These are phyloP conservation scores for Citrus australasica DNA, from an alignment of 345 rosid genomes.

Conservation along the genomic window DNA sequence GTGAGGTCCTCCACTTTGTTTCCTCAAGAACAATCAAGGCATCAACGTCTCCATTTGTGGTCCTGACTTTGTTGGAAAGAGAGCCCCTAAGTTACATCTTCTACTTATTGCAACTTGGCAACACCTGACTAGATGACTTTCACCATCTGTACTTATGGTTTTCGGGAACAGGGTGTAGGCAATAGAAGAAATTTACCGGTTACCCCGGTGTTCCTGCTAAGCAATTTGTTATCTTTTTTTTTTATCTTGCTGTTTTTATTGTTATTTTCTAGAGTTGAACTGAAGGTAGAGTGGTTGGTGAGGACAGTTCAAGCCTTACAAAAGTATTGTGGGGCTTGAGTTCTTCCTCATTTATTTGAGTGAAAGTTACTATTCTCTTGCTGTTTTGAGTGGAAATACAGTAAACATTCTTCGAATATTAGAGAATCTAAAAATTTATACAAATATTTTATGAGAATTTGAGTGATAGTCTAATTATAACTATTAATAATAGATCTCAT, in stretches of 20 bases:
- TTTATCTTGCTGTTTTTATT: no score
- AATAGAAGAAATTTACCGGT: not conserved
- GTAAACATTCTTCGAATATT: accelerated
- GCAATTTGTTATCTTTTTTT: not conserved
- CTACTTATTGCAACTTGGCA: no score
- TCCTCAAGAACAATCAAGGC: conserved; percentile 5
- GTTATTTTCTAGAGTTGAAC: not conserved
- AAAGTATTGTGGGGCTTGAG: no score
- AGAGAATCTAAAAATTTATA: accelerated
- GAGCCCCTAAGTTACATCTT: no score
- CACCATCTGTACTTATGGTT: not conserved
- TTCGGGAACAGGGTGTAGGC: not conserved
- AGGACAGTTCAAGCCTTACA: no score
- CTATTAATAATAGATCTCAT: no score
- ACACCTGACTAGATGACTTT: no score
- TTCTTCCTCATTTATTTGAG: no score
- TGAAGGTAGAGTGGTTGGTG: not conserved
- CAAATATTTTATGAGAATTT: no score
- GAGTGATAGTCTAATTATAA: no score
- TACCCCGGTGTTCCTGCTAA: not conserved
- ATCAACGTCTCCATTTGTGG: not conserved
- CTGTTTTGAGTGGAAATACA: no score
- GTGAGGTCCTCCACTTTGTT: not conserved
- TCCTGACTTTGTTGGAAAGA: not conserved
- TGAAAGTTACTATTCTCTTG: accelerated